phyloP scores from a whole-genome alignment of 257 asterid species.

The Leptodermis oblonga region DNA sequence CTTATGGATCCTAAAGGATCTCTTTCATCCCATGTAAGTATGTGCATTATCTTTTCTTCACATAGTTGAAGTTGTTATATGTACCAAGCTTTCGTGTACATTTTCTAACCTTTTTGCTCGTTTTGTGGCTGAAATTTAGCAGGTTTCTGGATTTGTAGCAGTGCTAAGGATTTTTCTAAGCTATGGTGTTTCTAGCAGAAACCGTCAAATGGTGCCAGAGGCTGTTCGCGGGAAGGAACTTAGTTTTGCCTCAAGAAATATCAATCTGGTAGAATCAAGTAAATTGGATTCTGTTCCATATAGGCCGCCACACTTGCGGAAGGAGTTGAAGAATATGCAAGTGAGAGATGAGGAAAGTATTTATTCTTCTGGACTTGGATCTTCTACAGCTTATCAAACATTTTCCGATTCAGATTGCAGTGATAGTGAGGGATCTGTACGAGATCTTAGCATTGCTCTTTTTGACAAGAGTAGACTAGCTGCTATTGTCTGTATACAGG shows the following conservation, averaged over 20 bases:
- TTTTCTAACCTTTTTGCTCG: background rate
- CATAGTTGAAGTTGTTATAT: background rate
- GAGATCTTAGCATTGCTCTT: constrained; percentile 34
- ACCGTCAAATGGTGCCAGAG: constrained; percentile 32
- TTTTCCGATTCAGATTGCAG: constrained; percentile 94
- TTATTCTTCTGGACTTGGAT: constrained; percentile 38
- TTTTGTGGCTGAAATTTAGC: constrained; percentile 9
- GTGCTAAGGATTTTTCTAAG: constrained; percentile 65
- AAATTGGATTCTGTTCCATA: constrained; percentile 50
- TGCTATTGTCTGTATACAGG: constrained; percentile 88
- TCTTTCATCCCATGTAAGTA: constrained; percentile 74
- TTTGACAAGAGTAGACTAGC: constrained; percentile 70
- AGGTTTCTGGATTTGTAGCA: constrained; percentile 86
- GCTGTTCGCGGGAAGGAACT: constrained; percentile 33
- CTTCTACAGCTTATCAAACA: constrained; percentile 22
- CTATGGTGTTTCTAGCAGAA: constrained; percentile 65
- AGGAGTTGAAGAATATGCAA: constrained; percentile 31
- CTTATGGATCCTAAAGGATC: constrained; percentile 63
- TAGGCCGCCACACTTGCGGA: constrained; percentile 92
- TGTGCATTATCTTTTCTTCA: background rate
- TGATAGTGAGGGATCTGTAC: constrained; percentile 69
- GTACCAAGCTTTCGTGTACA: background rate
- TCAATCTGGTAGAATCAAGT: constrained; percentile 31
- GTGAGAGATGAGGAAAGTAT: constrained; percentile 35
- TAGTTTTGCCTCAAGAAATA: constrained; percentile 33